Percentiles rank a stretch among this genome's conserved stretches.
Evolutionary conservation across 163 green algal genomes (phyloP).

Genomic region (Chloroidium sp.): DNA sequence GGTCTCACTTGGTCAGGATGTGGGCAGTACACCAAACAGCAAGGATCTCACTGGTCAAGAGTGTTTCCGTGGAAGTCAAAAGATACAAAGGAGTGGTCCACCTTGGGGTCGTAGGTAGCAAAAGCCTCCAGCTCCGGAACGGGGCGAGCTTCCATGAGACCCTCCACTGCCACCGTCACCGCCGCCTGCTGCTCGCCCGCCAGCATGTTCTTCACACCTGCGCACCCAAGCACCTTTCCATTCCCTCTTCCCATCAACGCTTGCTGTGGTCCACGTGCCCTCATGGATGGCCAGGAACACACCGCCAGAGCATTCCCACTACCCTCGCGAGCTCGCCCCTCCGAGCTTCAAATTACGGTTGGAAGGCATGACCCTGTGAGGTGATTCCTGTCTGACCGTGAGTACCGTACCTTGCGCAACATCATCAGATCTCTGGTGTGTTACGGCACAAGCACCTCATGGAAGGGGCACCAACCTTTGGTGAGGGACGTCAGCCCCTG

Average conservation of each 20-base stretch:
- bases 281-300: no score
- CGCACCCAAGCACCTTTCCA: neutral
- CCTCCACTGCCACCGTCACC: constrained; percentile 76
- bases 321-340: no score
- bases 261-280: no score
- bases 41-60: neutral
- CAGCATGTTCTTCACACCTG: constrained; percentile 87
- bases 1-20: no score
- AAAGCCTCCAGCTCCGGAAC: constrained; percentile 62
- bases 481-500: constrained; percentile 74
- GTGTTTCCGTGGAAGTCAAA: neutral
- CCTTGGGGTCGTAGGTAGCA: constrained; percentile 75
- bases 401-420: no score
- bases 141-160: constrained; percentile 76
- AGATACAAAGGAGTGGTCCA: constrained; percentile 1
- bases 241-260: no score
- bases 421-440: no score
- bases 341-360: no score
- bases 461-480: constrained; percentile 32
- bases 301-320: no score
- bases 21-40: neutral
- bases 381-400: no score
- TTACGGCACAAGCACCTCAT: no score
- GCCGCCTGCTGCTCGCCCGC: constrained; percentile 67
- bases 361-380: no score